These are phyloP conservation scores for Calcarisporium arbuscula DNA, from an alignment of 2,329 filamentous ascomycete genomes.

Conservation along the genomic window DNA sequence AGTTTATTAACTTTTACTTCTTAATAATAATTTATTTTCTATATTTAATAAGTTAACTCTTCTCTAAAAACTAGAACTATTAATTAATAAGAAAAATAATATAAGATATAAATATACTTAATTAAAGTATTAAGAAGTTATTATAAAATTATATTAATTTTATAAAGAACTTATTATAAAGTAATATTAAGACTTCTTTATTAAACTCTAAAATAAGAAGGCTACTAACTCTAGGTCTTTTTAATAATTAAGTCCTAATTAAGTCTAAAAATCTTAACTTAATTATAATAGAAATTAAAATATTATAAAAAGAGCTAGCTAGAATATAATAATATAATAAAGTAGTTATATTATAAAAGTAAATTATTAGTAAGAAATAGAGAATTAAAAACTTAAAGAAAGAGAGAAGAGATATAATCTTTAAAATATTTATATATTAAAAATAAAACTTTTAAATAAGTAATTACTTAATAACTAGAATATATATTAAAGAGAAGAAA, in stretches of 20 bases:
- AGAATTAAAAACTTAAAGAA: no score
- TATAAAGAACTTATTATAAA: not conserved
- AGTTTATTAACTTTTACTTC: not conserved
- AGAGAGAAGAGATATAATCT: no score
- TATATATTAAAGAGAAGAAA: no score
- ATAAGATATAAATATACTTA: not conserved
- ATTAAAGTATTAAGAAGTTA: not conserved
- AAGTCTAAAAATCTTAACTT: not conserved
- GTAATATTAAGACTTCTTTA: no score
- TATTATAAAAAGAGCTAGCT: not conserved
- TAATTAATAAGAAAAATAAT: not conserved
- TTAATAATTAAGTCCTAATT: not conserved
- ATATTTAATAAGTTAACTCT: not conserved
- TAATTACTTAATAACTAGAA: no score
- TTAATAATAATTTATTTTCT: not conserved
- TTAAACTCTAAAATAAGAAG: no score
- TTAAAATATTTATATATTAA: not conserved
- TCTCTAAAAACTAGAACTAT: not conserved
- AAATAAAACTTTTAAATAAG: not conserved
- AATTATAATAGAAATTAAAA: not conserved
- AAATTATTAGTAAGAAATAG: not conserved
- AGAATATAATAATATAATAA: not conserved
- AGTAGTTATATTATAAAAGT: not conserved
- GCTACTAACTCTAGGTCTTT: no score
- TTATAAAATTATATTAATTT: not conserved